A percentile compares a stretch with the other conserved stretches of the same genome.
These are phyloP conservation scores for Metschnikowia reukaufii DNA, from an alignment of 805 yeast genomes.

Conservation along the genomic window DNA sequence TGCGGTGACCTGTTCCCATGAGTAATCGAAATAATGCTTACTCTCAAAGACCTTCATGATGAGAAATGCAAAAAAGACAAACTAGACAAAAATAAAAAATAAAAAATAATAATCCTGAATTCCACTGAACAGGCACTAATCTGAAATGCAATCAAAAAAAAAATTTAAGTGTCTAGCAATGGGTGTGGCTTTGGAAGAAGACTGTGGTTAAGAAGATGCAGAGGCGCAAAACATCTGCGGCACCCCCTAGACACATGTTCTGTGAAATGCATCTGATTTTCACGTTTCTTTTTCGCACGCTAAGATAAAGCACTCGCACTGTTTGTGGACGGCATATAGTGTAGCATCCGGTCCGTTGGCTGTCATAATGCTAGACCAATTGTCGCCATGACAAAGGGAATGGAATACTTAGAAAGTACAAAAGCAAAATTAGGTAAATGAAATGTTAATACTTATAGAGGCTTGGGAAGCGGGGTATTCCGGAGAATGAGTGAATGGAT, in stretches of 20 bases:
- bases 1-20: conserved; percentile 93
- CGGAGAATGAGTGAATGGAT: too few species aligned
- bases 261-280: conserved; percentile 1
- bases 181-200: background rate
- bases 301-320: conserved; percentile 3
- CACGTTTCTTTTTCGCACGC: conserved; percentile 10
- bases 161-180: conserved; percentile 1
- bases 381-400: too few species aligned
- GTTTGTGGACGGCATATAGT: too few species aligned
- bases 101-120: conserved; percentile 5
- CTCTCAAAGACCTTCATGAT: conserved; percentile 78
- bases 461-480: too few species aligned
- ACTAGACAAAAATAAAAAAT: background rate
- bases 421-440: too few species aligned
- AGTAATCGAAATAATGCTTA: conserved; percentile 68
- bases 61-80: background rate
- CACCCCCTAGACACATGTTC: background rate
- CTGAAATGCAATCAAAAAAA: conserved; percentile 1
- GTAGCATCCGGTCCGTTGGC: too few species aligned
- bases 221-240: conserved; percentile 4
- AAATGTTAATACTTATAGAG: too few species aligned
- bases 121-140: background rate
- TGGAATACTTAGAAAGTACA: too few species aligned
- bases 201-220: background rate
- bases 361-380: too few species aligned